These are phyloP conservation scores for Kuraishia piskuri DNA, from an alignment of 805 yeast genomes.

Conservation along the genomic window DNA sequence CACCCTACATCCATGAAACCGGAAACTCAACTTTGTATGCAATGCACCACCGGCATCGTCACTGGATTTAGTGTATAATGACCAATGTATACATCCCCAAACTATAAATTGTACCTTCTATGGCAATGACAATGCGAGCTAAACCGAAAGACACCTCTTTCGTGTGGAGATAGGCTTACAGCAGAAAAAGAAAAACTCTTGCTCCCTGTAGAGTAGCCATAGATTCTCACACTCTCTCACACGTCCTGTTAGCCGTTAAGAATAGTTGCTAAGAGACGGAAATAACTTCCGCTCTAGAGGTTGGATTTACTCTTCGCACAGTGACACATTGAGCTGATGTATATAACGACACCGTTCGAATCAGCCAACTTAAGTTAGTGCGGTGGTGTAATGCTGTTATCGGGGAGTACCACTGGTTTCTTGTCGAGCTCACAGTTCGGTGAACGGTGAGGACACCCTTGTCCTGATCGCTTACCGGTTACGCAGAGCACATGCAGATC, in stretches of 20 bases:
- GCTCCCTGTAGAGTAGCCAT: neutral
- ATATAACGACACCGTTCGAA: conserved; percentile 3
- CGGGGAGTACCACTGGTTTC: too few relatives aligned
- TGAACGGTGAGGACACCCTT: neutral
- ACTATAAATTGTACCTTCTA: neutral
- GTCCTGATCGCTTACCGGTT: neutral
- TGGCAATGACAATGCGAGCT: neutral
- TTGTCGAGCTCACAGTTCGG: neutral
- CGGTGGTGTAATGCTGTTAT: too few relatives aligned
- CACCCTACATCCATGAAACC: too few relatives aligned
- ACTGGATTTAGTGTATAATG: too few relatives aligned
- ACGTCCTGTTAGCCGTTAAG: neutral
- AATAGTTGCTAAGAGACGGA: neutral
- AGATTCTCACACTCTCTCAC: neutral
- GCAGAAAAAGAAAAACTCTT: neutral
- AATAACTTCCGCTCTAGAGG: neutral
- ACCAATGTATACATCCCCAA: too few relatives aligned
- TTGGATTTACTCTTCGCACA: neutral
- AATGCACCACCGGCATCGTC: too few relatives aligned
- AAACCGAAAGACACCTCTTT: neutral
- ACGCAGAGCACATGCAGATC: too few relatives aligned
- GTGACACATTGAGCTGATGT: conserved; percentile 2
- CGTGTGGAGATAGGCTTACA: neutral
- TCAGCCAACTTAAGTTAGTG: conserved; percentile 22
- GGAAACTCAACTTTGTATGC: too few relatives aligned